Base-by-base conservation (phyloP, 2,329 filamentous ascomycete genomes). In the Fusarium sp. region DNA sequence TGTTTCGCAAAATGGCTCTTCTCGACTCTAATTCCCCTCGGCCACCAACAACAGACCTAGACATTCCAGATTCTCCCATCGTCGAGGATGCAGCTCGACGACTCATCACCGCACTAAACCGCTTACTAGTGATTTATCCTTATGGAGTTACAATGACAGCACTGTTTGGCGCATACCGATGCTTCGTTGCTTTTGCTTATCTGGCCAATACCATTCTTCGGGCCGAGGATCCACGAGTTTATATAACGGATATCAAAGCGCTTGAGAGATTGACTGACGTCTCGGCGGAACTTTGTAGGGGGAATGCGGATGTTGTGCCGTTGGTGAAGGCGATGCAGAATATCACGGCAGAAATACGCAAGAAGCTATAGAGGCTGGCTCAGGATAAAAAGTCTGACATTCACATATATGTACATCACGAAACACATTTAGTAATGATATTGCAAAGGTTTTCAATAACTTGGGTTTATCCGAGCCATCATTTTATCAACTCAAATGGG, bases 1-100 rank as follows among this genome's bases (percentile, higher is more conserved):
- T 79, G 76, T 76, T 78, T 21, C 74, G 77, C 48, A 79, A 78
- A 49, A 74, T 74, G 65, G 67, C 67, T 21, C 62, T 75, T 10
- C 70, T 77, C 13, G 62, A 75, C 49, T 71, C 72, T 3, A 74
- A 57, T n/a, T 77, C 74, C 6, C 76, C 75, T 3, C 61, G 60
- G 3, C 74, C 74, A 6, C 69, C 75, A 16, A 57, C 67, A 26
- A 76, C 71, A 8, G 75, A 77, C 14, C 45, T 74, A 3, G 76
- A 77, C 8, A 74, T 77, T 2, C 76, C 75, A 18, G 71, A 74
- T 41, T 77, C 76, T 7, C 74, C 74, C 3, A 68, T 78, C 0
- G 76, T 77, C 4, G 70, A 75, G 2, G 70, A 76, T 1, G 74
- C 76, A 13, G 64, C 74, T 5, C 69, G 76, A 5, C 57, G 57